A percentile compares a stretch with the other conserved stretches of the same genome.
These are phyloP conservation scores for Euptelea pleiosperma DNA, from an alignment of 164 flowering plant species.

Conservation along the genomic window DNA sequence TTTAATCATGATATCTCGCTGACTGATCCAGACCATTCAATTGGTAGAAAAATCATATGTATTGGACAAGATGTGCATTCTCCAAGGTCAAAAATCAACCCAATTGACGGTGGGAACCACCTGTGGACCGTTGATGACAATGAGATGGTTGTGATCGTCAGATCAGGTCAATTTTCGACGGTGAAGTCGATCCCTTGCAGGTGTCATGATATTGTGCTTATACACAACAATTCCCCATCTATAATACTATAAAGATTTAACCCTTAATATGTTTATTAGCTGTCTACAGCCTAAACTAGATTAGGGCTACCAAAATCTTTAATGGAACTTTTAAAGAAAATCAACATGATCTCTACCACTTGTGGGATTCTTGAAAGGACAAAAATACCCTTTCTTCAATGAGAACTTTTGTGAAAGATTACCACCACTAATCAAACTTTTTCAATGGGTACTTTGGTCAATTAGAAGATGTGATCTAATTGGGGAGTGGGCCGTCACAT, in stretches of 20 bases:
- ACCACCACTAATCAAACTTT: slow-evolving; percentile 2
- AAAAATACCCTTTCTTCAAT: slow-evolving; percentile 10
- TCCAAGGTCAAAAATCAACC: too few relatives aligned
- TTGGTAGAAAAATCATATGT: too few relatives aligned
- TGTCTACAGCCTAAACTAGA: slow-evolving; percentile 23
- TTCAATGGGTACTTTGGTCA: slow-evolving; percentile 28
- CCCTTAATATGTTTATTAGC: slow-evolving; percentile 28
- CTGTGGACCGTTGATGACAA: too few relatives aligned
- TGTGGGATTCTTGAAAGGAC: slow-evolving; percentile 14
- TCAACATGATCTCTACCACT: slow-evolving; percentile 28
- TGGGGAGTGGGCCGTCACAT: slow-evolving; percentile 39
- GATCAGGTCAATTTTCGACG: too few relatives aligned
- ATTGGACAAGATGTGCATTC: too few relatives aligned
- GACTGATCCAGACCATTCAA: too few relatives aligned
- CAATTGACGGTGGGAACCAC: too few relatives aligned
- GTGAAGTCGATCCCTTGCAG: neutral
- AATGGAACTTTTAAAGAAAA: slow-evolving; percentile 21
- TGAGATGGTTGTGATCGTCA: too few relatives aligned
- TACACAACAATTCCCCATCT: neutral
- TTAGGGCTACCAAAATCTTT: slow-evolving; percentile 32
- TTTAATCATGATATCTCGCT: too few relatives aligned
- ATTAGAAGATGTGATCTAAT: slow-evolving; percentile 18
- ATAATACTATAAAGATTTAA: slow-evolving; percentile 9
- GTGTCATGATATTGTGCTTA: too few relatives aligned
- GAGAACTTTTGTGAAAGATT: slow-evolving; percentile 6